Base-by-base conservation (phyloP, 1,284 basidiomycete genomes). In the Wolfiporia cocos region DNA sequence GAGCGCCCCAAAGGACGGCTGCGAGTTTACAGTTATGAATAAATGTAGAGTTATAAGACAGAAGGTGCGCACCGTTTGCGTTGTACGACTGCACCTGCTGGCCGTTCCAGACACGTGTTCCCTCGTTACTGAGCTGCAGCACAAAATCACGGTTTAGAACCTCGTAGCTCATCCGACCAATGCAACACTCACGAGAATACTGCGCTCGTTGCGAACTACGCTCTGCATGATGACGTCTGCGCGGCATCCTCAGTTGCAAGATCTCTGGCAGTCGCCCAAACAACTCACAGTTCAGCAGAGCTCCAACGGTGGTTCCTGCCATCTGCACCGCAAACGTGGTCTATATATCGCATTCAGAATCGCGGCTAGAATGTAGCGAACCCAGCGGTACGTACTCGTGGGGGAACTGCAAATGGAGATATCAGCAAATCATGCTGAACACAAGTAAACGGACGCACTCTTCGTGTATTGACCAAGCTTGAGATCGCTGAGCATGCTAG, bases 1-100 rank as follows among this genome's bases (percentile, higher is more conserved):
- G 65, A 1, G 74, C 76, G 46, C 77, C 76, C 76, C 76, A 79
- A 1, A 73, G 63, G 22, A 79, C 65, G 3, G 76, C 73, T 39
- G 18, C 19, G 22, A 23, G 37, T 3, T 12, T 29, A n/a, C n/a
- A 2, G 29, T 24, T 17, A 39, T 1, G n/a, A 10, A 38, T 32
- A 5, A n/a, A 19, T 7, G 26, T n/a, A n/a, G n/a, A n/a, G n/a
- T n/a, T n/a, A n/a, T 33, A 17, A 6, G 18, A 33, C 9, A 33
- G 6, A 10, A 10, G 15, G 6, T 10, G 12, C 15, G 69, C 62
- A 54, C 50, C 47, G 67, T 63, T 76, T 66, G 61, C 62, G 69
- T 64, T 78, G 69, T 62, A 64, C 37, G 56, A 56, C 49, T 63
- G 62, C n/a, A 57, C 52, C 34, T 63, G 57, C 46, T 76, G 74